Evolutionary conservation across 208 protist genomes (phyloP).

Genomic region (Trypanosoma scelopori): DNA sequence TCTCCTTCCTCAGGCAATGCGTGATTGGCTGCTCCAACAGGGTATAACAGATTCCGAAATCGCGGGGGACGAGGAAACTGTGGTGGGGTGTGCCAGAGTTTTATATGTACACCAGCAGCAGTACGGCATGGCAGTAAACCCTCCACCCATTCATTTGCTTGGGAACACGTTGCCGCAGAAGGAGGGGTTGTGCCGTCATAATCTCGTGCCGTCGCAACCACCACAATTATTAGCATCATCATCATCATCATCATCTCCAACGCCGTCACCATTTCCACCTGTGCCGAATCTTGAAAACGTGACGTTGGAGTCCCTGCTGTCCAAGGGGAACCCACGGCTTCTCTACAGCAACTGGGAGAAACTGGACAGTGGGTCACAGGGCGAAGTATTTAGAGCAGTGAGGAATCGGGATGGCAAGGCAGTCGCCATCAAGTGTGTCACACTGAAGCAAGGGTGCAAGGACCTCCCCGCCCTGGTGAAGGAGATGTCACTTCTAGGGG

Average conservation of each 20-base stretch:
- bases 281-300: background rate
- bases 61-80: background rate
- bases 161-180: background rate
- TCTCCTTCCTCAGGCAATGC: slow-evolving; percentile 4
- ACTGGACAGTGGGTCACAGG: slow-evolving; percentile 47
- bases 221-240: no score
- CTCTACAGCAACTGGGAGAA: slow-evolving; percentile 35
- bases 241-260: no score
- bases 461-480: slow-evolving; percentile 23
- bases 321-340: slow-evolving; percentile 26
- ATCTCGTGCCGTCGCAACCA: background rate
- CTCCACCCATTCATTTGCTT: slow-evolving; percentile 1
- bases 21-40: slow-evolving; percentile 12
- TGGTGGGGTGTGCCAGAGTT: slow-evolving; percentile 6
- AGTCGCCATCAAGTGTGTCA: slow-evolving; percentile 52
- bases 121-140: background rate
- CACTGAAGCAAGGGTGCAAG: slow-evolving; percentile 15
- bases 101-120: slow-evolving; percentile 4
- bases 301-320: slow-evolving; percentile 32
- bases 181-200: background rate
- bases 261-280: no score
- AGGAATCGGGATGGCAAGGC: slow-evolving; percentile 3
- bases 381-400: slow-evolving; percentile 44
- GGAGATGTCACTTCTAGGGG: slow-evolving; percentile 46
- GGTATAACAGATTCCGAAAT: slow-evolving; percentile 9